Evolutionary conservation across 768 basidiomycete genomes (phyloP).

Genomic region (Sarcomyxa edulis): DNA sequence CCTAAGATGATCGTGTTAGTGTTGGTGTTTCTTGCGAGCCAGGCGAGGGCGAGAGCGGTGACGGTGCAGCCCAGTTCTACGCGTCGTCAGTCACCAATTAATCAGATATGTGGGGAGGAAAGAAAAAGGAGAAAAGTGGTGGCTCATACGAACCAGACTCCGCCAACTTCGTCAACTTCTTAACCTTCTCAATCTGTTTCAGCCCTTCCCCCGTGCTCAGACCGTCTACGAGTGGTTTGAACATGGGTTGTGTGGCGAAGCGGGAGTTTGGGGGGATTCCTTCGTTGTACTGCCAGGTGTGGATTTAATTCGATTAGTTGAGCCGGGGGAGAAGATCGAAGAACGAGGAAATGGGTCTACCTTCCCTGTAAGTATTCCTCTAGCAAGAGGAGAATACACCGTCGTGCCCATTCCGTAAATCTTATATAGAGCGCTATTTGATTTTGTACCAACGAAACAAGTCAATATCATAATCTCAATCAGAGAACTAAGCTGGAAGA

Average conservation of each 20-base stretch:
- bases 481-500: too few species aligned
- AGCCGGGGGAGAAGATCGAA: background rate
- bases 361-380: constrained; percentile 79
- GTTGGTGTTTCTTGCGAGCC: constrained; percentile 64
- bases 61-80: constrained; percentile 53
- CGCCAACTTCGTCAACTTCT: constrained; percentile 56
- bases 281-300: constrained; percentile 55
- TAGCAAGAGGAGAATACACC: constrained; percentile 67
- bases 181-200: constrained; percentile 66
- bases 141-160: too few species aligned
- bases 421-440: constrained; percentile 49
- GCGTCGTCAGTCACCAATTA: background rate
- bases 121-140: too few species aligned
- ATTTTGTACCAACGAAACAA: background rate
- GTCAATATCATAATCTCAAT: background rate
- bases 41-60: constrained; percentile 71
- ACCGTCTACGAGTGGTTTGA: constrained; percentile 45
- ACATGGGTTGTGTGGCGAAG: constrained; percentile 51
- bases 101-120: background rate
- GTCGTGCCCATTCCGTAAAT: constrained; percentile 68
- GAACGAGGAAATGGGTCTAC: constrained; percentile 20
- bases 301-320: background rate
- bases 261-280: constrained; percentile 73
- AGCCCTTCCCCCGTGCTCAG: constrained; percentile 56
- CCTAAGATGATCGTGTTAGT: constrained; percentile 66